Evolutionary conservation across 768 basidiomycete species (phyloP).

Genomic region (Lanmaoa pseudosensibilis): DNA sequence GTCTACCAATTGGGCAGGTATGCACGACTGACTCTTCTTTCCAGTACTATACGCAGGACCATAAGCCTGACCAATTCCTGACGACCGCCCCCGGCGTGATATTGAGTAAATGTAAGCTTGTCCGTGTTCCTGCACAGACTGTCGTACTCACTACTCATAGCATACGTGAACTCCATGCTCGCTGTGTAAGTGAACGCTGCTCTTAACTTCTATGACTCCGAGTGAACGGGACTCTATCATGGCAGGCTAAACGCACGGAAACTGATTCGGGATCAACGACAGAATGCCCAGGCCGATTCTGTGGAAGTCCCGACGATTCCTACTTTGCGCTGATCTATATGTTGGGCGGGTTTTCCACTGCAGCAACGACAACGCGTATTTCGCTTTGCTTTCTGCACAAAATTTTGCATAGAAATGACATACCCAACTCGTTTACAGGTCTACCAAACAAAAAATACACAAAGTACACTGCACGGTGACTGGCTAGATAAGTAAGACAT

Average conservation of each 20-base stretch:
- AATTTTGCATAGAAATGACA: neutral
- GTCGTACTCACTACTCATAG: constrained; percentile 1
- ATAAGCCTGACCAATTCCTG: neutral
- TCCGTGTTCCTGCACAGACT: neutral
- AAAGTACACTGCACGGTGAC: too few relatives aligned
- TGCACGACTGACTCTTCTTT: neutral
- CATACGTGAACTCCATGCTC: constrained; percentile 26
- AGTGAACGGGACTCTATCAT: neutral
- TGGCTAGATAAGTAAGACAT: neutral
- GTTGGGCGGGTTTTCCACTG: neutral
- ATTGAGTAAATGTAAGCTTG: constrained; percentile 14
- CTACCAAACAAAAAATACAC: neutral
- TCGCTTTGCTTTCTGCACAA: neutral
- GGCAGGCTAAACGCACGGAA: constrained; percentile 12
- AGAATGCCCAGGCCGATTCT: neutral
- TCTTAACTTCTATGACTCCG: neutral
- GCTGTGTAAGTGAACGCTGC: constrained; percentile 12
- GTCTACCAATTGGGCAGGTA: neutral
- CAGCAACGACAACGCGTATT: too few relatives aligned
- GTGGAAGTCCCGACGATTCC: constrained; percentile 11
- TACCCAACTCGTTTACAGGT: neutral
- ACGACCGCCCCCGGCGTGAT: constrained; percentile 8
- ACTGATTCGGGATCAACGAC: constrained; percentile 14
- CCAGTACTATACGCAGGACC: constrained; percentile 11
- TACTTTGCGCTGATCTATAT: neutral